Evolutionary conservation across 1,284 basidiomycete genomes (phyloP), one percentile per base, ranked within the genome.

Genomic region (Malassezia globosa): DNA sequence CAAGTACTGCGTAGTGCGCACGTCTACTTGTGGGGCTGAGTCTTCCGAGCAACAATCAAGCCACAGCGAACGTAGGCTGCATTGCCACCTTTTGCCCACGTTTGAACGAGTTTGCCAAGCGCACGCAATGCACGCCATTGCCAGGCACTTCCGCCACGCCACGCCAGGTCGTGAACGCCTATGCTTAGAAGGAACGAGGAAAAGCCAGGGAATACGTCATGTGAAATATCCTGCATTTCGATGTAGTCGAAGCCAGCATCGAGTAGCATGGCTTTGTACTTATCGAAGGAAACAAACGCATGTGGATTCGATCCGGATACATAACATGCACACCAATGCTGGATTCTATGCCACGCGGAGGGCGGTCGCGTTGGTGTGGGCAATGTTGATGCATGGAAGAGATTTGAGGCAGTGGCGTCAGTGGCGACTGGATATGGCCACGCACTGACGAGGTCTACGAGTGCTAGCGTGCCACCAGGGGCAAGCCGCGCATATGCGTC

Each of bases 121-220:
- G 46, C 38, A 5, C 53, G 54, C 13, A 69, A 38, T 0, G 46
- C 56, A 4, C 41, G 46, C 7, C 50, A 43, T 54, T 62, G 54
- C 16, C 36, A 18, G 23, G 29, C 33, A 0, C 52, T 36, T 1
- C 61, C 59, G 5, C 55, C 62, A 35, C 62, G 53, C 64, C 64
- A 66, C 1, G 52, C 53, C n/a, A 27, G 38, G 25, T 68, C 64
- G 14, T 56, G 48, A 1, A 42, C 39, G 2, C 56, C 60, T 23
- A 66, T 48, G 2, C 45, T 38, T 2, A 34, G 36, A 18, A 70
- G 43, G 37, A 67, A 70, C 5, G 48, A 29, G 3, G 64, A 42
- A 35, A 70, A 69, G 1, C 64, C 63, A 4, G 60, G 61, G 33
- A 69, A 69, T 13, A 64, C 58, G 33, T 54, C 41, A 6, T 38